A percentile compares a stretch with the other conserved stretches of the same genome.
phyloP scores from a whole-genome alignment of 208 protist genomes.

The Leishmania tropica region DNA sequence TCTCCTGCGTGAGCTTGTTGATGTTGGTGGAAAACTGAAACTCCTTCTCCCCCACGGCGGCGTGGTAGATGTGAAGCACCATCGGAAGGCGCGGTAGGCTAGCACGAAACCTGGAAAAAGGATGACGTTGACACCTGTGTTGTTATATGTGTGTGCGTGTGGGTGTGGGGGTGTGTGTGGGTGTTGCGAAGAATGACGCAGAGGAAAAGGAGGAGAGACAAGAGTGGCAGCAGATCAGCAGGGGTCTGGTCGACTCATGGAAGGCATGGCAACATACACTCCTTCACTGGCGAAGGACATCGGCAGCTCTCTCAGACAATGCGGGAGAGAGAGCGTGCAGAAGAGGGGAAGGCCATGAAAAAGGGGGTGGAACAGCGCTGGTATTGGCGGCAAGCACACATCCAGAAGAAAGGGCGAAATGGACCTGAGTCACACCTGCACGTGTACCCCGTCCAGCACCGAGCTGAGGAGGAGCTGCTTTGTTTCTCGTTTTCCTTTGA shows the following conservation, averaged over 20 bases:
- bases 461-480: not conserved
- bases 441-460: not conserved
- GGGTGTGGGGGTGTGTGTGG: not conserved
- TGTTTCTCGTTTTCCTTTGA: not conserved
- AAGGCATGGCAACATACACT: not conserved
- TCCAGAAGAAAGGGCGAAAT: not conserved
- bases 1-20: constrained; percentile 36
- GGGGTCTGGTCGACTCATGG: not conserved
- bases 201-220: not conserved
- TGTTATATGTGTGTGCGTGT: not conserved
- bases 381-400: not conserved
- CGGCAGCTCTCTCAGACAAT: not conserved
- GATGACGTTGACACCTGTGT: not conserved
- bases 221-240: not conserved
- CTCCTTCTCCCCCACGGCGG: constrained; percentile 52
- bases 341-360: not conserved
- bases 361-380: not conserved
- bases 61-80: constrained; percentile 68
- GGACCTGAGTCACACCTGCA: not conserved
- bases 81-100: not conserved
- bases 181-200: not conserved
- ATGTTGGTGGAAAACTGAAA: constrained; percentile 60
- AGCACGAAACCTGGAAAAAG: not conserved
- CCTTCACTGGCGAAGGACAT: not conserved
- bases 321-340: not conserved